Conservation (phyloP, 768 basidiomycete species). For the Mycena polygramma region DNA sequence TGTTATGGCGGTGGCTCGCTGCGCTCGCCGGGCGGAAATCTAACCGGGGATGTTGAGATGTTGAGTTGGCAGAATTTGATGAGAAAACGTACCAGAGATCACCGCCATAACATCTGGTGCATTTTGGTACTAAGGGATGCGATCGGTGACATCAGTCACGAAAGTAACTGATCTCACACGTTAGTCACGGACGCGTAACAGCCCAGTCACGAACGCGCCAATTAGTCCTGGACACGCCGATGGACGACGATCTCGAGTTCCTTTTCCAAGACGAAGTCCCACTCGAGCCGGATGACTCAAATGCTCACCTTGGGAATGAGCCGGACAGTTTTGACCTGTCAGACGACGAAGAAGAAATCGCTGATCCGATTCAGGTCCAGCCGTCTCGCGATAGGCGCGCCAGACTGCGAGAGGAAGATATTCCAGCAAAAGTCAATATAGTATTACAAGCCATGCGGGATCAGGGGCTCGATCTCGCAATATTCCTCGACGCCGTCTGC, state of each 20-base stretch:
- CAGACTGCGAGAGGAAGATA: background rate
- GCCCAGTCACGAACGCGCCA: no score
- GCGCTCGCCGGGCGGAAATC: no score
- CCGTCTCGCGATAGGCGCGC: background rate
- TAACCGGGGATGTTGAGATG: no score
- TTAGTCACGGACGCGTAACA: no score
- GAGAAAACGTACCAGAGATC: no score
- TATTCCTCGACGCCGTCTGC: background rate
- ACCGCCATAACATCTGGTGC: no score
- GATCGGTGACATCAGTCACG: no score
- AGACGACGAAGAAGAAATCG: background rate
- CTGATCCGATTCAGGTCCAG: background rate
- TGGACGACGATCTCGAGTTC: slow-evolving; percentile 6
- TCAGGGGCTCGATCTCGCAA: background rate
- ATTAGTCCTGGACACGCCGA: background rate
- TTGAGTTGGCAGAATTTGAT: no score
- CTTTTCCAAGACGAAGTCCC: background rate
- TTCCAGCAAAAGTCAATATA: background rate
- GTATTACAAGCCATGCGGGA: background rate
- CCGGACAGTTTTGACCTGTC: background rate
- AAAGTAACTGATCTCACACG: no score
- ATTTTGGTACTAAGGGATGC: no score
- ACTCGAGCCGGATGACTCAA: background rate
- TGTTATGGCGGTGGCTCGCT: no score
- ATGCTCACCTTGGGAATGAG: background rate